phyloP scores from a whole-genome alignment of 2,329 filamentous ascomycete genomes.

The Colletotrichum ledebouriae region DNA sequence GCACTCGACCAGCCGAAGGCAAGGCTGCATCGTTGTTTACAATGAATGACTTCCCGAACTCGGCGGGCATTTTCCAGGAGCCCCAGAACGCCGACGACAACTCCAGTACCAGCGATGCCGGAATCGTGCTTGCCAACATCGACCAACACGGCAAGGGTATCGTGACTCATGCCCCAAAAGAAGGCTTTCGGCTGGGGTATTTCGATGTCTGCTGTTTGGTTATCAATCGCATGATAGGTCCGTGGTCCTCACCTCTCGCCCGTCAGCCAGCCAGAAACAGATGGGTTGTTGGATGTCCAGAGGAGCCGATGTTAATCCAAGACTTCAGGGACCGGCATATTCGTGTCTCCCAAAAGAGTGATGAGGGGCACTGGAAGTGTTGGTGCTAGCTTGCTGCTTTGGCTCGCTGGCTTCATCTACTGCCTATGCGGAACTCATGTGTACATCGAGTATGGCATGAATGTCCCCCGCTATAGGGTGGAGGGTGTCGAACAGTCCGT shows the following conservation, averaged over 20 bases:
- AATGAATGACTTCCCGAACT: constrained; percentile 50
- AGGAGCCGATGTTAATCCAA: neutral
- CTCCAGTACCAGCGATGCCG: constrained; percentile 45
- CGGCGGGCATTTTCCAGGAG: constrained; percentile 40
- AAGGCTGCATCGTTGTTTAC: neutral
- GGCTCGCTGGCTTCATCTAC: constrained; percentile 56
- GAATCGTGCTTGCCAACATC: constrained; percentile 32
- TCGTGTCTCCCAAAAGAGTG: constrained; percentile 52
- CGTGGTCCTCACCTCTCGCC: constrained; percentile 35
- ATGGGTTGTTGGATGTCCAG: too few species aligned
- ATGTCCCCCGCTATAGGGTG: constrained; percentile 58
- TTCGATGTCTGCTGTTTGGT: constrained; percentile 54
- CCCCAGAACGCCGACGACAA: constrained; percentile 17
- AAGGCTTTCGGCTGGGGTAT: constrained; percentile 53
- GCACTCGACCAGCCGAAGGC: neutral
- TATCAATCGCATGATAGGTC: constrained; percentile 55
- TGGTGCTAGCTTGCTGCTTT: constrained; percentile 55
- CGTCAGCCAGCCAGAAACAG: too few species aligned
- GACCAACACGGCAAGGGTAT: constrained; percentile 44
- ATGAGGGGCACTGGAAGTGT: constrained; percentile 52
- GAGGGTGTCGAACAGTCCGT: constrained; percentile 56
- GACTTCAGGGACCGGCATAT: constrained; percentile 53
- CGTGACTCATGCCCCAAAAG: constrained; percentile 51
- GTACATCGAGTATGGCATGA: constrained; percentile 62
- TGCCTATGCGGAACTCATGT: constrained; percentile 53